phyloP scores from a whole-genome alignment of 805 yeast genomes.

The Metschnikowia cerradonensis region DNA sequence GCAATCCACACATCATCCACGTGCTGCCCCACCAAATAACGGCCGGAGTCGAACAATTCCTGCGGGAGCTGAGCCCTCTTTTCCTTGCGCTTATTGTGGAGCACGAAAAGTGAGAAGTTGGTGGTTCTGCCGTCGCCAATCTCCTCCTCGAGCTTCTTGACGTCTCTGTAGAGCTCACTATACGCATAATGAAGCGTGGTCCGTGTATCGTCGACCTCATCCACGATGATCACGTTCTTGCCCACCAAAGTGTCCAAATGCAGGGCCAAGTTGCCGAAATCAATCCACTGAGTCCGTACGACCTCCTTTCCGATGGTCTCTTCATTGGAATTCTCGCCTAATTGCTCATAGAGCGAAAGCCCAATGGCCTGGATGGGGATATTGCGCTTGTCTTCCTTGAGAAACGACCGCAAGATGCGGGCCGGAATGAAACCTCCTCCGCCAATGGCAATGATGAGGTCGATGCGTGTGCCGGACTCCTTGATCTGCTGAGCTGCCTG shows the following conservation, averaged over 20 bases:
- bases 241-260: conserved; percentile 60
- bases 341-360: conserved; percentile 17
- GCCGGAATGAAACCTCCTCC: conserved; percentile 20
- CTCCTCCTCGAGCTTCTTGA: conserved; percentile 49
- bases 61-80: conserved; percentile 70
- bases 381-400: conserved; percentile 13
- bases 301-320: conserved; percentile 43
- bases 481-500: conserved; percentile 57
- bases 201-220: conserved; percentile 85
- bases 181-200: conserved; percentile 79
- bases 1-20: conserved; percentile 84
- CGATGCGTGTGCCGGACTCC: conserved; percentile 17
- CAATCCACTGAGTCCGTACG: conserved; percentile 80
- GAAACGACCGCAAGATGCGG: conserved; percentile 17
- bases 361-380: conserved; percentile 20
- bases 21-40: conserved; percentile 68
- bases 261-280: conserved; percentile 48
- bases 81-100: conserved; percentile 70
- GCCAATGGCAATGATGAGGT: conserved; percentile 19
- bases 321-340: conserved; percentile 24
- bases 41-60: conserved; percentile 53
- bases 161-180: conserved; percentile 69
- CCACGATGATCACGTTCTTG: conserved; percentile 69
- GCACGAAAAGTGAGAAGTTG: conserved; percentile 69
- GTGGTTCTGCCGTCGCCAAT: conserved; percentile 43